phyloP scores from a whole-genome alignment of 192 early-diverging fungal species.

The Umbelopsis ramanniana region DNA sequence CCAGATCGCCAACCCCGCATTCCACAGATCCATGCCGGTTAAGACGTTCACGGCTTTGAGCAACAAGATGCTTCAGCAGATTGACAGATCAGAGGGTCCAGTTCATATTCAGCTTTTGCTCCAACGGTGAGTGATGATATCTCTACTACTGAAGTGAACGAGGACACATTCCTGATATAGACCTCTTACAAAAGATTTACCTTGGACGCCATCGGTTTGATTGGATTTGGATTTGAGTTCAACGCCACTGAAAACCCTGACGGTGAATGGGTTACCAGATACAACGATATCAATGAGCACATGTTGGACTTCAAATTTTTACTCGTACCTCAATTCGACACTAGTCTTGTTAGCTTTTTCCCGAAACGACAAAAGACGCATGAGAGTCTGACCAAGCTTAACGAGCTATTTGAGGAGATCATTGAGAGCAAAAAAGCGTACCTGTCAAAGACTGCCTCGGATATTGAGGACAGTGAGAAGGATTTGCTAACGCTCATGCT shows the following conservation, averaged over 20 bases:
- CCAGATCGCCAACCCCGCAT: constrained; percentile 5
- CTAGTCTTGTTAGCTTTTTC: constrained; percentile 5
- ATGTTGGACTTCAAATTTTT: constrained; percentile 53
- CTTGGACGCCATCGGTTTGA: constrained; percentile 60
- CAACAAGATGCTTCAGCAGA: neutral
- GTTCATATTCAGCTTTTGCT: neutral
- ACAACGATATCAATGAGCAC: constrained; percentile 48
- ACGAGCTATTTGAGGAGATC: constrained; percentile 1
- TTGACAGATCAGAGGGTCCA: constrained; percentile 1
- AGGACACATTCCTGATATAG: neutral
- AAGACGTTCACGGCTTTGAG: neutral
- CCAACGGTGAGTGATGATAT: neutral
- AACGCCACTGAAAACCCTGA: constrained; percentile 47
- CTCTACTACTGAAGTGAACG: neutral
- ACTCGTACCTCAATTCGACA: constrained; percentile 57
- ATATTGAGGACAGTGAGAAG: constrained; percentile 26
- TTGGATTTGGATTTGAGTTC: constrained; percentile 61
- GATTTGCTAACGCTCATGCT: constrained; percentile 41
- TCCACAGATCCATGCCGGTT: constrained; percentile 1
- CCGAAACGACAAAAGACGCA: neutral
- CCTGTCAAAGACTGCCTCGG: too few relatives aligned
- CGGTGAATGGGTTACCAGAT: constrained; percentile 44
- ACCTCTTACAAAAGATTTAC: constrained; percentile 34
- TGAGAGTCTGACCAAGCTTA: constrained; percentile 19
- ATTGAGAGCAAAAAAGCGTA: neutral